Base-by-base conservation (phyloP, 2,329 filamentous ascomycete genomes). In the Aureobasidium sp. region DNA sequence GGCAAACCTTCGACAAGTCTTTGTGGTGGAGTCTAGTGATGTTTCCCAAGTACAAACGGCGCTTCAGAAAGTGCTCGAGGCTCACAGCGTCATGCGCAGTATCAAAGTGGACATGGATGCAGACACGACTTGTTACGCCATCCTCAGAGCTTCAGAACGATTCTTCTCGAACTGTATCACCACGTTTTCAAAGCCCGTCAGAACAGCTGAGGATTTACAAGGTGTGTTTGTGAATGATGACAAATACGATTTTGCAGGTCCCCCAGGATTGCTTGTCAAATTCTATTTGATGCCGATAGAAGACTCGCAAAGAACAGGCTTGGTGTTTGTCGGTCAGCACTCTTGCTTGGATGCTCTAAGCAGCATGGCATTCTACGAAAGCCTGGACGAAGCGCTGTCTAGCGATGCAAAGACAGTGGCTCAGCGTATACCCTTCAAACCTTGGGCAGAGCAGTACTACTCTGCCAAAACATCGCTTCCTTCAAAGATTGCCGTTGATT, bases 1-100 rank as follows among this genome's bases (percentile, higher is more conserved):
- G 3, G 65, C 62, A 62, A 66, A 64, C 32, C 56, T 65, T 27
- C 61, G 64, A 39, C 65, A 64, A 55, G 63, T 57, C 55, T 66
- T 61, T 54, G 61, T 55, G 61, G 60, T 12, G 55, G 57, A 10
- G 58, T 62, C 21, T 11, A 21, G 21, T 6, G 56, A 57, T 40
- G 57, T 54, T 8, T 35, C 38, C 4, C 53, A 54, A 24, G 55
- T 66, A 1, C 62, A 63, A 32, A 52, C 35, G 24, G 64, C 62
- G 6, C 58, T 66, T 37, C 63, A 59, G 53, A 56, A 61, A 22
- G 63, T 62, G 14, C 55, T 66, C 44, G 58, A 58, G 10, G 60
- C 58, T 34, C 64, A 66, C 45, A 62, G 62, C 3, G 64, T 63
- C 2, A 58, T 66, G 50, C 56, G 64, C 57, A 61, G 63, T 10